phyloP scores from a whole-genome alignment of 768 basidiomycete species.

The Trichaptum fuscoviolaceum region DNA sequence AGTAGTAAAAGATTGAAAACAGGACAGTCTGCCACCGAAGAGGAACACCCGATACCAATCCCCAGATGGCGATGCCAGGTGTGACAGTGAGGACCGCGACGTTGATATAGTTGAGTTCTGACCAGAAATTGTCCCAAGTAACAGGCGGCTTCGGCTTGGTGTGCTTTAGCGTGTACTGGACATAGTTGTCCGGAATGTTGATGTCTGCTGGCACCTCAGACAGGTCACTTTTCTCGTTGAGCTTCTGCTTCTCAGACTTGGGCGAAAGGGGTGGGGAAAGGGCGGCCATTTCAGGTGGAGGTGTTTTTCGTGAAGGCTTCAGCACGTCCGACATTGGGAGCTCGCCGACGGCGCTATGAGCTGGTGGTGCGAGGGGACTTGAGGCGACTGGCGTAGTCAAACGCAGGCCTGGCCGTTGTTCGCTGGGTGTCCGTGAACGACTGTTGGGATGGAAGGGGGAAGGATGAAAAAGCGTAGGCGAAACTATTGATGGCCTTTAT shows the following conservation, averaged over 20 bases:
- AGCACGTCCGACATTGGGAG: background rate
- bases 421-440: background rate
- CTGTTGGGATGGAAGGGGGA: background rate
- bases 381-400: background rate
- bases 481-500: background rate
- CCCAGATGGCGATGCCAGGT: slow-evolving; percentile 51
- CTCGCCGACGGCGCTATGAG: background rate
- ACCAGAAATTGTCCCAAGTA: slow-evolving; percentile 48
- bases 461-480: background rate
- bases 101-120: slow-evolving; percentile 75
- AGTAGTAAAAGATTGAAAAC: slow-evolving; percentile 67
- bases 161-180: slow-evolving; percentile 65
- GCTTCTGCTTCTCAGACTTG: slow-evolving; percentile 7
- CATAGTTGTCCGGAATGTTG: slow-evolving; percentile 79
- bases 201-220: slow-evolving; percentile 40
- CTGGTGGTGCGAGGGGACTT: background rate
- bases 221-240: slow-evolving; percentile 7
- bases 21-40: slow-evolving; percentile 73
- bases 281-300: slow-evolving; percentile 18
- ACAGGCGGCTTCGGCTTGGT: slow-evolving; percentile 66
- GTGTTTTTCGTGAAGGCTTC: slow-evolving; percentile 18
- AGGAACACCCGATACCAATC: slow-evolving; percentile 6
- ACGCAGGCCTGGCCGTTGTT: background rate
- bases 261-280: slow-evolving; percentile 18
- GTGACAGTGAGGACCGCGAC: slow-evolving; percentile 67